Evolutionary conservation across 2,329 filamentous ascomycete species (phyloP).

Genomic region (Stachybotrys echinatus): DNA sequence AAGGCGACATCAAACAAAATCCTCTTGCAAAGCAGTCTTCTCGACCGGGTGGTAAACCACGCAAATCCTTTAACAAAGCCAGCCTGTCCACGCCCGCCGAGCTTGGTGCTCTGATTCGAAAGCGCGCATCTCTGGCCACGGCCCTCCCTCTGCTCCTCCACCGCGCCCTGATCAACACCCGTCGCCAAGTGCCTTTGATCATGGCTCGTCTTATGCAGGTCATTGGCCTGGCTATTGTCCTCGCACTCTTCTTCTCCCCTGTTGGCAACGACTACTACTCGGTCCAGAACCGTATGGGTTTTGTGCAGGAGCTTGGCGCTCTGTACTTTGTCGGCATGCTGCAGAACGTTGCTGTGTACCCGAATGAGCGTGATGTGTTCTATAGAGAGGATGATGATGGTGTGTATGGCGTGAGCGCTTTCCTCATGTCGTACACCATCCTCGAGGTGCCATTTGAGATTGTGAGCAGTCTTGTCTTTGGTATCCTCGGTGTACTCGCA

Average conservation of each 20-base stretch:
- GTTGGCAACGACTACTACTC: constrained; percentile 63
- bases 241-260: constrained; percentile 67
- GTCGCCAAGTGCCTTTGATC: constrained; percentile 59
- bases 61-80: constrained; percentile 36
- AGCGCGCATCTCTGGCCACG: constrained; percentile 53
- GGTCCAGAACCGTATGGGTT: constrained; percentile 69
- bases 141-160: constrained; percentile 64
- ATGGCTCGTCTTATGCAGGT: constrained; percentile 64
- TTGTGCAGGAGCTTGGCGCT: constrained; percentile 66
- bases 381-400: constrained; percentile 72
- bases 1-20: neutral
- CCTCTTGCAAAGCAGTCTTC: constrained; percentile 8
- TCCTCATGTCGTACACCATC: constrained; percentile 64
- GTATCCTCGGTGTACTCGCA: constrained; percentile 57
- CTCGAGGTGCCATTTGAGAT: constrained; percentile 71
- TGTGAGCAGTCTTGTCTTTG: constrained; percentile 59
- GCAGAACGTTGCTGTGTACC: constrained; percentile 72
- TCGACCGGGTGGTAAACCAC: constrained; percentile 19
- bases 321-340: constrained; percentile 75
- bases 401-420: constrained; percentile 66
- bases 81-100: constrained; percentile 63
- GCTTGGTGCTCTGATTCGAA: constrained; percentile 61
- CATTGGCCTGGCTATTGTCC: constrained; percentile 55
- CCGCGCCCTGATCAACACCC: constrained; percentile 64
- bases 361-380: constrained; percentile 67